Evolutionary conservation across 208 protist species (phyloP).

Genomic region (Trypanosoma boissoni): DNA sequence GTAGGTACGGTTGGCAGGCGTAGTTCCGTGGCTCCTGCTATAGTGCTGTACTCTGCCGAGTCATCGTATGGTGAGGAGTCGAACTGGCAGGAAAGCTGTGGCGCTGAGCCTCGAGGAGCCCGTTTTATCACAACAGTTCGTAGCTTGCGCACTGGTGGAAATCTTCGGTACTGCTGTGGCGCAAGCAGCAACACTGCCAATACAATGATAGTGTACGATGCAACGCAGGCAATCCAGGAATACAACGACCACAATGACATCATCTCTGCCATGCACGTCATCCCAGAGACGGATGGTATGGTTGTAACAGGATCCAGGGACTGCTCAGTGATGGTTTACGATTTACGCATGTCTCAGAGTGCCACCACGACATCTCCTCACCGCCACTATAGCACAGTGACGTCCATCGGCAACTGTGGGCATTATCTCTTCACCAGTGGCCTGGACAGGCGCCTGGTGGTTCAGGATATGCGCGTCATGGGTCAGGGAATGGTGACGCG

Average conservation of each 20-base stretch:
- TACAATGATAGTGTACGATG: slow-evolving; percentile 64
- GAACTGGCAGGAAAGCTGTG: slow-evolving; percentile 73
- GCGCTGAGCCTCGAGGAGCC: slow-evolving; percentile 64
- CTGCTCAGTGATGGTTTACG: slow-evolving; percentile 78
- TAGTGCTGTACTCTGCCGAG: slow-evolving; percentile 75
- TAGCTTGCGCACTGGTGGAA: slow-evolving; percentile 34
- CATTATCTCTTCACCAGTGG: slow-evolving; percentile 82
- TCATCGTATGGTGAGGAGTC: slow-evolving; percentile 40
- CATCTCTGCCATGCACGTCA: slow-evolving; percentile 74
- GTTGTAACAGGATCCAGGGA: slow-evolving; percentile 85
- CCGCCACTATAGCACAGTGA: slow-evolving; percentile 71
- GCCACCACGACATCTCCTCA: slow-evolving; percentile 42
- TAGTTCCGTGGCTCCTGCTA: slow-evolving; percentile 49
- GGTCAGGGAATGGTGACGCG: slow-evolving; percentile 37
- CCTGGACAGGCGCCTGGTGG: slow-evolving; percentile 71
- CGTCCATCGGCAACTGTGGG: slow-evolving; percentile 68
- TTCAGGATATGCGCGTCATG: slow-evolving; percentile 79
- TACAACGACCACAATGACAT: slow-evolving; percentile 84
- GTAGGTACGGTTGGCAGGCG: slow-evolving; percentile 64
- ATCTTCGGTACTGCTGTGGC: slow-evolving; percentile 59
- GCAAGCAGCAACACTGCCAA: slow-evolving; percentile 39
- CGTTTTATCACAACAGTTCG: slow-evolving; percentile 76
- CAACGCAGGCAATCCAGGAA: slow-evolving; percentile 53
- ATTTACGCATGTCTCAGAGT: slow-evolving; percentile 47
- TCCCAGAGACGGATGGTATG: slow-evolving; percentile 53